These are phyloP conservation scores for Fusarium sp. DNA, from an alignment of 2,329 filamentous ascomycete species.

Conservation along the genomic window DNA sequence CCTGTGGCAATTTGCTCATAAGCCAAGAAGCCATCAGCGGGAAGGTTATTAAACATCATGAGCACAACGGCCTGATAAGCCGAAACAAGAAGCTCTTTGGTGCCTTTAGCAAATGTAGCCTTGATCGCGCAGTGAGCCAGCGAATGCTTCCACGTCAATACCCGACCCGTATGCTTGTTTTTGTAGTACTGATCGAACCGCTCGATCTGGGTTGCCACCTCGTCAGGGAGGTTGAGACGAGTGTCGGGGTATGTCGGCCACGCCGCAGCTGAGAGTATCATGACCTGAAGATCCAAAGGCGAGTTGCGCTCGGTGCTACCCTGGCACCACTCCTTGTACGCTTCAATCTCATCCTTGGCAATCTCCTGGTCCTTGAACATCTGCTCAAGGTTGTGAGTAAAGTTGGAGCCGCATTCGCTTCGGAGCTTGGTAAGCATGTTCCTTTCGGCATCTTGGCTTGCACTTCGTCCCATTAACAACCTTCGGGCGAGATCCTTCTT, in stretches of 20 bases:
- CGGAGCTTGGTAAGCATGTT: conserved; percentile 95
- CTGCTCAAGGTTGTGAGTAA: conserved; percentile 96
- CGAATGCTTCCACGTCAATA: conserved; percentile 90
- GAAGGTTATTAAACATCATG: conserved; percentile 84
- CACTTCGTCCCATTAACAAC: conserved; percentile 90
- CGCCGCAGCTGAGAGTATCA: conserved; percentile 87
- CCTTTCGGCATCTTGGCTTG: conserved; percentile 93
- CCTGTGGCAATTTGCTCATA: conserved; percentile 81
- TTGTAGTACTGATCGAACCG: conserved; percentile 90
- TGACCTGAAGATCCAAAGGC: conserved; percentile 78
- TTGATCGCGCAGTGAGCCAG: conserved; percentile 91
- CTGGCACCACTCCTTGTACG: conserved; percentile 78
- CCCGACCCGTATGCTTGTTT: conserved; percentile 87
- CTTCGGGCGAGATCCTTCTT: conserved; percentile 95
- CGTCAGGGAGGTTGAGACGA: conserved; percentile 77
- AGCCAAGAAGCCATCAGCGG: conserved; percentile 69
- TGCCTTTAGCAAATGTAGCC: conserved; percentile 81
- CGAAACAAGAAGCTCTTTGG: conserved; percentile 90
- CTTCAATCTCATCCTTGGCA: conserved; percentile 90
- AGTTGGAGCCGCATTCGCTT: conserved; percentile 91
- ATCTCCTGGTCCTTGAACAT: conserved; percentile 99
- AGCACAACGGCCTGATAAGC: conserved; percentile 94
- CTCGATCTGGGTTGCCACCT: conserved; percentile 80
- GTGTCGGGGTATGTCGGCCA: conserved; percentile 92
- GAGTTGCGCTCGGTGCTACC: conserved; percentile 61